Evolutionary conservation across 768 basidiomycete species (phyloP), one percentile per base, ranked within the genome.

Genomic region (Daedalea quercina): DNA sequence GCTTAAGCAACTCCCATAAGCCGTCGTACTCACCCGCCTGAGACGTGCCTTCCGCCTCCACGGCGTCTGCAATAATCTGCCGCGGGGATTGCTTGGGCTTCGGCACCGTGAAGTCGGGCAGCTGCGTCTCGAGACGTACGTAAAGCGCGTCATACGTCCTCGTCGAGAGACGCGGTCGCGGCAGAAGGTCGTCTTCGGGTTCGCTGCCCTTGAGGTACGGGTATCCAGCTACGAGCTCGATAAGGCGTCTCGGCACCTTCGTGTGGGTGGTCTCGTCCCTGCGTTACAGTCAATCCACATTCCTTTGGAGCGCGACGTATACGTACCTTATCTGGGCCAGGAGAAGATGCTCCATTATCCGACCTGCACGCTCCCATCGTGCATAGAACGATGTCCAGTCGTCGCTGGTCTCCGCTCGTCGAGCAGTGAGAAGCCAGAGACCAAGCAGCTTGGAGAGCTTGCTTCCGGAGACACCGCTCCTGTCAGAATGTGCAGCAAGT

Each of bases 291-390:
- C 13, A 40, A 15, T 40, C 37, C 4, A n/a, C 26, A n/a, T 40
- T 23, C 20, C 24, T 1, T 37, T 8, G 23, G 46, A 25, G 13
- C 23, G 37, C 15, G 19, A 2, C 19, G 26, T 19, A 50, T 45
- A 23, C 73, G 51, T 52, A 87, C 89, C 90, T 78, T 52, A 90
- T 80, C 52, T 78, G 75, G 17, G 84, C 76, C 51, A 91, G 72
- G 68, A 90, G 88, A 8, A 91, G 53, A 68, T 91, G 89, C 59
- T 90, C 90, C 47, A 90, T 62, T 40, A 85, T 77, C 20, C 87
- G 73, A 26, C 86, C 90, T 9, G 80, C 77, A 25, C 75, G 73
- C 58, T 91, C 86, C 90, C 90, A 91, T 26, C 84, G 75, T 3
- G 72, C 70, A 62, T 90, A 91, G 63, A 90, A 89, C 9, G 73